phyloP scores from a whole-genome alignment of 257 asterid species.

The Handroanthus guayacan region DNA sequence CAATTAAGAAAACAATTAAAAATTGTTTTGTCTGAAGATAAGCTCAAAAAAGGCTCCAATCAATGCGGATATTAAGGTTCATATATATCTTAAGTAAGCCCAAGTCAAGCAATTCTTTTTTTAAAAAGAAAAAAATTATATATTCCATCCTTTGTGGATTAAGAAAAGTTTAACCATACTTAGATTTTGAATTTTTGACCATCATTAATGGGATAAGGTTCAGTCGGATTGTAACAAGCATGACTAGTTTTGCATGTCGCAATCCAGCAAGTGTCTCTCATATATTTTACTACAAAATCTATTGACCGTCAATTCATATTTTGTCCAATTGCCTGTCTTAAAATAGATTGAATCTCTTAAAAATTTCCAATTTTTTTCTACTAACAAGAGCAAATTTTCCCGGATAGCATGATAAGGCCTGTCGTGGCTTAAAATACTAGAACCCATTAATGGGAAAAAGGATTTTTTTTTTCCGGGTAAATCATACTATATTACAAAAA shows the following conservation, averaged over 20 bases:
- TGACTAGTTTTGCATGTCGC: slow-evolving; percentile 15
- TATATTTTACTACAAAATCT: not conserved
- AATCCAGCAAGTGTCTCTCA: not conserved
- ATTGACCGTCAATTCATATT: not conserved
- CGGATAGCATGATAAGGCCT: too few relatives aligned
- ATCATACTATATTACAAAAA: not conserved
- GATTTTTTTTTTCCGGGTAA: not conserved
- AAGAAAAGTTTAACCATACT: not conserved
- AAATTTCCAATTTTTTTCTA: not conserved
- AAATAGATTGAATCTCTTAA: too few relatives aligned
- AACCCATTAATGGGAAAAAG: not conserved
- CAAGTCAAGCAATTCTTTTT: not conserved
- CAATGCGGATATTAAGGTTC: slow-evolving; percentile 18
- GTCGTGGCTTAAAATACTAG: not conserved
- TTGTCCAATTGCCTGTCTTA: too few relatives aligned
- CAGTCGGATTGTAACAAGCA: not conserved
- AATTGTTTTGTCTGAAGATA: slow-evolving; percentile 17
- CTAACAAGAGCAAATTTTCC: not conserved
- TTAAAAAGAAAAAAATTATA: too few relatives aligned
- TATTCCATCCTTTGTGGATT: not conserved
- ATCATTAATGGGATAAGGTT: slow-evolving; percentile 23
- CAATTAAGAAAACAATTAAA: not conserved
- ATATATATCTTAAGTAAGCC: not conserved
- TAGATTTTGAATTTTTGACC: not conserved
- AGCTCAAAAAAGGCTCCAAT: slow-evolving; percentile 23